Conservation (phyloP, 495 filamentous ascomycete genomes). For the Evernia prunastri region DNA sequence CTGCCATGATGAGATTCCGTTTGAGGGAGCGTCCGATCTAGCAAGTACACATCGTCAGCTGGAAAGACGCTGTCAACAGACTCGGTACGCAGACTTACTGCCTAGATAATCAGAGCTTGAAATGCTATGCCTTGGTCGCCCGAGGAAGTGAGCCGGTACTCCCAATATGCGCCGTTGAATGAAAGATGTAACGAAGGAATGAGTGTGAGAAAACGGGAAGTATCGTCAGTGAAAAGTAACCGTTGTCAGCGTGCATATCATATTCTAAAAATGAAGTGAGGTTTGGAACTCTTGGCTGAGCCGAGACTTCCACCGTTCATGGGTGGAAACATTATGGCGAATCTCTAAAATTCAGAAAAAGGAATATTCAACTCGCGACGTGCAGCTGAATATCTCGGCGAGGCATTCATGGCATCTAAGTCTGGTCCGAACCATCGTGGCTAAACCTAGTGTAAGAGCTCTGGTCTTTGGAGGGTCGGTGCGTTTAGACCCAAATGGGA, state of each 20-base stretch:
- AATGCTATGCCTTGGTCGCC: neutral
- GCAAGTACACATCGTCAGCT: neutral
- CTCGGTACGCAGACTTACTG: neutral
- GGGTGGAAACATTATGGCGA: neutral
- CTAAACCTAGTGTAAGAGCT: no score
- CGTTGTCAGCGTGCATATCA: neutral
- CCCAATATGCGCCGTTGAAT: neutral
- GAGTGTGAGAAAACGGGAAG: neutral
- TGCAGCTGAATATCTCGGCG: no score
- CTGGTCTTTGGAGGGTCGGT: no score
- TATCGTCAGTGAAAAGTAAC: neutral
- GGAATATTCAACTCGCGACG: no score
- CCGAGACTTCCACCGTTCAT: neutral
- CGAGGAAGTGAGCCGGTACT: neutral
- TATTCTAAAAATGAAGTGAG: neutral
- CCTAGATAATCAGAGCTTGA: neutral
- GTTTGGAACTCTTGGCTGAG: neutral
- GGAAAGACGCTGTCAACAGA: neutral
- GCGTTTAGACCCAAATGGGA: no score
- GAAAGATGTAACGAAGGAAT: neutral
- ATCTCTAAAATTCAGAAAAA: neutral
- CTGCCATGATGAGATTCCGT: neutral
- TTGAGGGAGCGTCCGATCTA: neutral
- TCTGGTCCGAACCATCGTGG: no score
- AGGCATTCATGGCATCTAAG: no score